phyloP scores from a whole-genome alignment of 352 stramenopile genomes.

The Phytopythium kandeliae region DNA sequence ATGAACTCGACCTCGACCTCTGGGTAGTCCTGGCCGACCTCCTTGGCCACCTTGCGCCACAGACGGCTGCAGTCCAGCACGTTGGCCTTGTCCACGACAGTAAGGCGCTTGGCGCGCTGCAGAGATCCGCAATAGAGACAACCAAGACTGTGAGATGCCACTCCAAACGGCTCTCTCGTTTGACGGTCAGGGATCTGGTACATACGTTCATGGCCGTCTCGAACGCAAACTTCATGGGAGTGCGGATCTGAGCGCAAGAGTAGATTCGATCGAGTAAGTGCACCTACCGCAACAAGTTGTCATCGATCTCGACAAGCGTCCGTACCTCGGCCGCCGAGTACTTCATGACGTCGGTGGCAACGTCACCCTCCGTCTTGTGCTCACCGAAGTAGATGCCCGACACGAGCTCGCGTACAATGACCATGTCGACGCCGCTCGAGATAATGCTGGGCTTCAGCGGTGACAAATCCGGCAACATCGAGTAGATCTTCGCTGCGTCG shows the following conservation, averaged over 20 bases:
- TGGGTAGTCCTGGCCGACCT: slow-evolving; percentile 87
- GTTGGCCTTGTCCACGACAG: slow-evolving; percentile 99
- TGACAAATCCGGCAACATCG: slow-evolving; percentile 95
- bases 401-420: slow-evolving; percentile 98
- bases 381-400: slow-evolving; percentile 99
- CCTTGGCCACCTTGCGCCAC: slow-evolving; percentile 91
- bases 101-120: slow-evolving; percentile 93
- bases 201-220: slow-evolving; percentile 73
- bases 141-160: slow-evolving; percentile 1
- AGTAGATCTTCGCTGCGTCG: slow-evolving; percentile 92
- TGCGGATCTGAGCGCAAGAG: slow-evolving; percentile 34
- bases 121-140: slow-evolving; percentile 37
- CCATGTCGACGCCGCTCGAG: slow-evolving; percentile 95
- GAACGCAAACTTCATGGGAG: slow-evolving; percentile 83
- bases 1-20: slow-evolving; percentile 96
- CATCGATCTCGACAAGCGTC: not conserved
- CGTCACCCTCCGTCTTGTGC: slow-evolving; percentile 61
- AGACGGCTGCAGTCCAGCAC: slow-evolving; percentile 95
- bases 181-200: no score
- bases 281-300: no score
- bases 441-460: slow-evolving; percentile 97
- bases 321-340: slow-evolving; percentile 92
- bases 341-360: slow-evolving; percentile 95
- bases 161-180: no score
- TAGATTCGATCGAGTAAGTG: not conserved